Evolutionary conservation across 805 yeast genomes (phyloP).

Genomic region (Wickerhamomyces sydowiorum): DNA sequence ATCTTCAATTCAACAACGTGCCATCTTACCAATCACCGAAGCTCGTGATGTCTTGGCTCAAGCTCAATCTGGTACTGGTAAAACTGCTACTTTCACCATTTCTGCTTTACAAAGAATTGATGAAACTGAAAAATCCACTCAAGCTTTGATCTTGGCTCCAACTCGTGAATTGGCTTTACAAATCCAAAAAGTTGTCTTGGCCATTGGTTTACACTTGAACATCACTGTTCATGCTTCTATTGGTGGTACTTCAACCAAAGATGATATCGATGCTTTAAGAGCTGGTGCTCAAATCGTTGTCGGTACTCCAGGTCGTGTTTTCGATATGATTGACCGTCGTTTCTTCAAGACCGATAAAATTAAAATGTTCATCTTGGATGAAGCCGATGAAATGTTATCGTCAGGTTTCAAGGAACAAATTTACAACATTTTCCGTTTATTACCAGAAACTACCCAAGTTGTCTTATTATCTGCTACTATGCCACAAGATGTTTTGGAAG

Average conservation of each 20-base stretch:
- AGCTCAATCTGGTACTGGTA: constrained; percentile 99
- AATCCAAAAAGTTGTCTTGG: constrained; percentile 88
- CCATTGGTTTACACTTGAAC: constrained; percentile 87
- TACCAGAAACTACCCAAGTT: constrained; percentile 89
- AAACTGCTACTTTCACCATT: constrained; percentile 96
- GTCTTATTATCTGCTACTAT: constrained; percentile 93
- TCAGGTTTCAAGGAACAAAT: constrained; percentile 95
- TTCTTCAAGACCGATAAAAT: constrained; percentile 74
- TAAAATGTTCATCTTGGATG: constrained; percentile 94
- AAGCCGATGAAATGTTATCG: constrained; percentile 95
- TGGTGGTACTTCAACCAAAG: constrained; percentile 90
- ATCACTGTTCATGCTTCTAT: constrained; percentile 93
- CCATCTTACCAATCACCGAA: constrained; percentile 89
- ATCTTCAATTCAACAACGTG: constrained; percentile 97
- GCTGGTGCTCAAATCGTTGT: constrained; percentile 90
- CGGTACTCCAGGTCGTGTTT: constrained; percentile 98
- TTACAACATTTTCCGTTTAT: constrained; percentile 82
- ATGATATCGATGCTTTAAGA: constrained; percentile 79
- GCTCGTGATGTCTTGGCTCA: constrained; percentile 97
- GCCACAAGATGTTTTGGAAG: constrained; percentile 87
- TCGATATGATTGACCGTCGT: constrained; percentile 91
- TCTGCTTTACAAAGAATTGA: constrained; percentile 74
- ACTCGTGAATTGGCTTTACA: constrained; percentile 97
- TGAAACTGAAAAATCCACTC: constrained; percentile 65
- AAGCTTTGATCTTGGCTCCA: constrained; percentile 93